phyloP scores from a whole-genome alignment of 805 yeast genomes.

The Saccharomycopsis sp. region DNA sequence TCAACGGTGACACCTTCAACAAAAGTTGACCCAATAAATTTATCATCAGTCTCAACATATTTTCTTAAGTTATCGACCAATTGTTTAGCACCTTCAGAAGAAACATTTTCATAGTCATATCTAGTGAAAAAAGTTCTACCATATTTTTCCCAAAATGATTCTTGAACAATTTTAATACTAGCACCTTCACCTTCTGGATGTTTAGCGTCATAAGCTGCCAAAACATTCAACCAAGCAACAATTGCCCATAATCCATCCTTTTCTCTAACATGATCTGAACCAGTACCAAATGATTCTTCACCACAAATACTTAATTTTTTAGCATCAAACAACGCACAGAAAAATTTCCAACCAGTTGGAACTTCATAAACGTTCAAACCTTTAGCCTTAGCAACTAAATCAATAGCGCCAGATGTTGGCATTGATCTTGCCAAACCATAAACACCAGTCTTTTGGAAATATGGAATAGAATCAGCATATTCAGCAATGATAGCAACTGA shows the following conservation, averaged over 20 bases:
- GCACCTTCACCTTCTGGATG: conserved; percentile 49
- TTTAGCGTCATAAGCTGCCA: conserved; percentile 69
- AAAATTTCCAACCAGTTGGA: conserved; percentile 98
- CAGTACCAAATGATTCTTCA: conserved; percentile 97
- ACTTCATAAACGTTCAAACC: conserved; percentile 81
- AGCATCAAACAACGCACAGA: conserved; percentile 92
- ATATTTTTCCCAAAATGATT: conserved; percentile 80
- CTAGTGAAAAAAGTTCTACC: conserved; percentile 98
- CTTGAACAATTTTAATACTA: conserved; percentile 73
- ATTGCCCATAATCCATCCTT: conserved; percentile 98
- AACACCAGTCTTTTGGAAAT: conserved; percentile 77
- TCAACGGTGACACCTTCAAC: conserved; percentile 47
- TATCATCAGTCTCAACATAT: conserved; percentile 30
- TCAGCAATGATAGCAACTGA: conserved; percentile 96
- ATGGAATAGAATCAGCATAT: conserved; percentile 87
- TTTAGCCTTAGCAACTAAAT: conserved; percentile 76
- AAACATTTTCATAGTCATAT: conserved; percentile 85
- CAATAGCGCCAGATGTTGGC: conserved; percentile 96
- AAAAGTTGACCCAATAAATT: conserved; percentile 47
- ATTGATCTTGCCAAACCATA: conserved; percentile 93
- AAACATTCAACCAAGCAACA: conserved; percentile 92
- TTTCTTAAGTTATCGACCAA: conserved; percentile 49
- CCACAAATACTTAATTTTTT: conserved; percentile 94
- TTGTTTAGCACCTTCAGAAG: conserved; percentile 63
- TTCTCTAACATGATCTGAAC: conserved; percentile 91